These are phyloP conservation scores for Cryomyces minteri DNA, from an alignment of 495 filamentous ascomycete species.

Conservation along the genomic window DNA sequence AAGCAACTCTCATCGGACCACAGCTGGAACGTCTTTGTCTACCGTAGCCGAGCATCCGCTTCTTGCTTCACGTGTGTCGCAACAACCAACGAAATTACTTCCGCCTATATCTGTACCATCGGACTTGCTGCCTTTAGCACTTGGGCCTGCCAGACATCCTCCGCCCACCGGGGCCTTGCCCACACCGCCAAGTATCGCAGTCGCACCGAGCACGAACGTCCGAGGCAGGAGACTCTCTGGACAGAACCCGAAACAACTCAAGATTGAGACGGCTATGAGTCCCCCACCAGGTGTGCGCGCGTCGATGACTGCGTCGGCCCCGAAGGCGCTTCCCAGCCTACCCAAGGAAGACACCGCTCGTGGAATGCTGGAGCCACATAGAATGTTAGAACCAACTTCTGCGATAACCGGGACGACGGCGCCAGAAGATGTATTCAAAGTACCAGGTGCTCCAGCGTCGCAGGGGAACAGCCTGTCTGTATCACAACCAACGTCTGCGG, in stretches of 20 bases:
- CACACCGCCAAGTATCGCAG: neutral
- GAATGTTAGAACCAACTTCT: too few species aligned
- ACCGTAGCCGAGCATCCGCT: conserved; percentile 50
- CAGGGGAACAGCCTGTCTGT: neutral
- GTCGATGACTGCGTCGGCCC: too few species aligned
- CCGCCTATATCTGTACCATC: neutral
- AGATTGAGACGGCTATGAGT: conserved; percentile 51
- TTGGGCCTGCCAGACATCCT: neutral
- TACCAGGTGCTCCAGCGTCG: neutral
- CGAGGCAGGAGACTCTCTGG: conserved; percentile 68
- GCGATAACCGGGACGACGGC: neutral
- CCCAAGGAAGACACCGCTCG: too few species aligned
- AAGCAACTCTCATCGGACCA: conserved; percentile 57
- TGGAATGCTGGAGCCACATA: too few species aligned
- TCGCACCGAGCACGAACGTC: neutral
- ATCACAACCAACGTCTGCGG: too few species aligned
- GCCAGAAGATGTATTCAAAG: neutral
- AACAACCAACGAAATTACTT: neutral
- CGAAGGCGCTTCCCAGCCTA: too few species aligned
- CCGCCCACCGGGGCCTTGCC: neutral
- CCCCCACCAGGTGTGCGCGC: too few species aligned
- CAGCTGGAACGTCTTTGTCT: conserved; percentile 50
- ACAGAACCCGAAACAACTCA: conserved; percentile 59
- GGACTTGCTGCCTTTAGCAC: too few species aligned
- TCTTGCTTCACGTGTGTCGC: neutral